These are phyloP conservation scores for Vaccinium darrowii DNA, from an alignment of 148 eudicot genomes.

Conservation along the genomic window DNA sequence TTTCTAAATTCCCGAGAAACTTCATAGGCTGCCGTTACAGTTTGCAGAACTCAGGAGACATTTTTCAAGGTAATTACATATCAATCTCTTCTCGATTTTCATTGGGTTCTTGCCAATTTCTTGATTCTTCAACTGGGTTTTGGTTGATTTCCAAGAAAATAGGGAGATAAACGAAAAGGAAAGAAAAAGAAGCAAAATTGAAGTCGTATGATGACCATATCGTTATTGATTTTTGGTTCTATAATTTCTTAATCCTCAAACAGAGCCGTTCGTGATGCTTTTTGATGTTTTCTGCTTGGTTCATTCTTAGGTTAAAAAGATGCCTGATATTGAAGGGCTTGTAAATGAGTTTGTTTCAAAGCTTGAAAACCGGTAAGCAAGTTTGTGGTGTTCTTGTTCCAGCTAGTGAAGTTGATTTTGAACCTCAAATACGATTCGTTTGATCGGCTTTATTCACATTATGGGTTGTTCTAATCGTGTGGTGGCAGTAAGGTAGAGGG, in stretches of 20 bases:
- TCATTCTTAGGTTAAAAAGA: neutral
- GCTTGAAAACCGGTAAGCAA: conserved; percentile 19
- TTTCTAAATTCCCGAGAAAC: neutral
- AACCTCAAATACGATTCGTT: neutral
- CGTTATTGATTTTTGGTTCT: neutral
- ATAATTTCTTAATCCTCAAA: neutral
- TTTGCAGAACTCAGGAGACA: neutral
- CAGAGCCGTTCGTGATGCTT: neutral
- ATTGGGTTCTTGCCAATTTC: neutral
- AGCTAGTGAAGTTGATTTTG: neutral
- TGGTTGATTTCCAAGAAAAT: neutral
- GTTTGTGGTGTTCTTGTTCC: neutral
- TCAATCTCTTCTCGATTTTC: neutral
- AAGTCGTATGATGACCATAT: neutral
- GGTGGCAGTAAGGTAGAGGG: conserved; percentile 18
- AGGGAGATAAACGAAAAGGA: neutral
- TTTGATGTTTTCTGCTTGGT: neutral
- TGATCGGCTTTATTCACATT: neutral
- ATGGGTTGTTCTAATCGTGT: neutral
- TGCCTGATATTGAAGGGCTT: conserved; percentile 10
- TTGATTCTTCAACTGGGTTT: neutral
- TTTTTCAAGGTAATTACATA: neutral
- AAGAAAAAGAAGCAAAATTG: neutral
- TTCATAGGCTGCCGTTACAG: neutral
- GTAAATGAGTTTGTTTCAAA: conserved; percentile 17